Percentiles rank a stretch among this genome's conserved stretches.
Evolutionary conservation across 306 rosid species (phyloP).

Genomic region (Prinsepia uniflora): DNA sequence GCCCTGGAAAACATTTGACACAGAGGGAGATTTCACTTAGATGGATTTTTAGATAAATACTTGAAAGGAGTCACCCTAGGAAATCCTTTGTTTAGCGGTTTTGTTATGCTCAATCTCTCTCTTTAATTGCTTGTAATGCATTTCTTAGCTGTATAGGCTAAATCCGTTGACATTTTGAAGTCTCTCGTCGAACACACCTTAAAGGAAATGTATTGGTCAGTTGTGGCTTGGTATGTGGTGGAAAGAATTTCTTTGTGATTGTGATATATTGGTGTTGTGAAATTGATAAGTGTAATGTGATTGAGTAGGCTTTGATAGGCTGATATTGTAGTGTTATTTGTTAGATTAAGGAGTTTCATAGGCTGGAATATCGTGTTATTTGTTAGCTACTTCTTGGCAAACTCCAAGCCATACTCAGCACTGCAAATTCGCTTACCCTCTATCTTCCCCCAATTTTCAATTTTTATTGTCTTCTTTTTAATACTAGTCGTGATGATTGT

Average conservation of each 20-base stretch:
- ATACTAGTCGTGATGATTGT: background rate
- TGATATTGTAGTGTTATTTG: background rate
- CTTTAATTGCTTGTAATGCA: too few relatives aligned
- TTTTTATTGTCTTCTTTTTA: background rate
- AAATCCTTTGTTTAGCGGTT: too few relatives aligned
- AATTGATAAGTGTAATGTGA: background rate
- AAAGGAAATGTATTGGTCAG: background rate
- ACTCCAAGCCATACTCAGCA: background rate
- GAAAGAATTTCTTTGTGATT: background rate
- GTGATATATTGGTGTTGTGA: background rate
- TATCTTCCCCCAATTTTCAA: background rate
- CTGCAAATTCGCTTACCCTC: background rate
- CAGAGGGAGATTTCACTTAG: too few relatives aligned
- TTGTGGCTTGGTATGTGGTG: slow-evolving; percentile 4
- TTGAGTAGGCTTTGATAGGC: background rate
- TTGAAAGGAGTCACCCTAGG: too few relatives aligned
- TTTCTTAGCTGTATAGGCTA: too few relatives aligned
- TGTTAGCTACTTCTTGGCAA: background rate
- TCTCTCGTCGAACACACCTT: background rate
- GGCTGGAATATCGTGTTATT: background rate
- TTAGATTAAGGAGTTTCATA: background rate
- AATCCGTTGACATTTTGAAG: too few relatives aligned
- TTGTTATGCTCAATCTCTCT: too few relatives aligned
- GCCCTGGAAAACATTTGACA: too few relatives aligned
- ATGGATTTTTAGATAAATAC: too few relatives aligned